A percentile compares a stretch with the other conserved stretches of the same genome.
Conservation (phyloP, 2,329 filamentous ascomycete genomes). For the Epichloe sibirici region DNA sequence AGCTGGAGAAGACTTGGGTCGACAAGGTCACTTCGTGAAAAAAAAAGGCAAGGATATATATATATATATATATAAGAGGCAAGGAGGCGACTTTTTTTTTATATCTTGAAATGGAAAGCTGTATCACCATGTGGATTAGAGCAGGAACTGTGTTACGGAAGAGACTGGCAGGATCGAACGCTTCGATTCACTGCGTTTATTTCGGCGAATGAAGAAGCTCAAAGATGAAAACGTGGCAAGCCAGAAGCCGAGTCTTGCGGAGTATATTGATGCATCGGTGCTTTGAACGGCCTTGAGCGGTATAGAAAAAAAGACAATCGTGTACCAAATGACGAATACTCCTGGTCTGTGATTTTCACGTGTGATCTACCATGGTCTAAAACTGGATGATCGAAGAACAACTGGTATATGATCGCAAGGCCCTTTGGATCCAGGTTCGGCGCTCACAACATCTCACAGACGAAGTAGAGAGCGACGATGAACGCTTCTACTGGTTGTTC, state of each 20-base stretch:
- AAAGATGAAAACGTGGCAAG: too few relatives aligned
- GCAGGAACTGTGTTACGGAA: background rate
- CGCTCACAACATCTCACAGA: too few relatives aligned
- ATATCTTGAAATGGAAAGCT: background rate
- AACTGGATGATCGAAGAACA: too few relatives aligned
- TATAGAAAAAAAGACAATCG: constrained; percentile 16
- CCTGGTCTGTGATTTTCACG: too few relatives aligned
- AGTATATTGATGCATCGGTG: constrained; percentile 22
- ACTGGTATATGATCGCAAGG: too few relatives aligned
- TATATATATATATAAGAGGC: background rate
- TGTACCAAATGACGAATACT: constrained; percentile 6
- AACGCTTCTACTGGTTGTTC: too few relatives aligned
- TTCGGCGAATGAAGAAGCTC: background rate
- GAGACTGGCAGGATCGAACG: background rate
- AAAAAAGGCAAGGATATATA: background rate
- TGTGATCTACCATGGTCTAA: too few relatives aligned
- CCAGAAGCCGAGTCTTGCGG: background rate
- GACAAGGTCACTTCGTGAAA: constrained; percentile 54
- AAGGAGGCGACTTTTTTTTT: too few relatives aligned
- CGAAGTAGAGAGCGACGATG: too few relatives aligned
- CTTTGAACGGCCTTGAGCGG: constrained; percentile 17
- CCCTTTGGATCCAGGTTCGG: too few relatives aligned
- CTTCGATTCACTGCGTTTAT: background rate
- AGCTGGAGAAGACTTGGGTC: constrained; percentile 78
- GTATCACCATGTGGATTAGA: background rate